A percentile compares a stretch with the other conserved stretches of the same genome.
Evolutionary conservation across 768 basidiomycete species (phyloP).

Genomic region (Termitomyces eurrhizus): DNA sequence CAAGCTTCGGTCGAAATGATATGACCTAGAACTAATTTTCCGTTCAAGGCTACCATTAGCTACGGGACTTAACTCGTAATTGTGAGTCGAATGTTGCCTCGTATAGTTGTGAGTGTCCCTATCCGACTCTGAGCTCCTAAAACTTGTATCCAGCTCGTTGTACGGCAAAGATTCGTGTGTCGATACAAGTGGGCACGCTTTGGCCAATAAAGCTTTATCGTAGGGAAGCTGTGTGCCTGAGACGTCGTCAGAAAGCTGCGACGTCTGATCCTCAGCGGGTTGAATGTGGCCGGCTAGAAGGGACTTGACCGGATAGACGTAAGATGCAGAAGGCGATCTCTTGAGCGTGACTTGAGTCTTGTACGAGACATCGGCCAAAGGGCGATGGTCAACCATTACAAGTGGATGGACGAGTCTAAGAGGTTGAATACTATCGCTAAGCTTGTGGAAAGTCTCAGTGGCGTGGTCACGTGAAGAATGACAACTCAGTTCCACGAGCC

Average conservation of each 20-base stretch:
- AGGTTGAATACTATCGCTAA: not conserved
- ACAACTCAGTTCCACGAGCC: not conserved
- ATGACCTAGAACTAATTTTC: not conserved
- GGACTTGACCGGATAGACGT: constrained; percentile 38
- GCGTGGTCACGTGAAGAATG: constrained; percentile 6
- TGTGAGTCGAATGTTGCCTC: not conserved
- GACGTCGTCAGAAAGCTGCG: not conserved
- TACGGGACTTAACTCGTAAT: not conserved
- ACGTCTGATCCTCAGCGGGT: constrained; percentile 20
- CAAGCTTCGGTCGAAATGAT: constrained; percentile 3
- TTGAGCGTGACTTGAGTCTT: not conserved
- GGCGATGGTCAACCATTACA: not conserved
- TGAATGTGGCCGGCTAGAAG: constrained; percentile 33
- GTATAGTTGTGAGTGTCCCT: not conserved
- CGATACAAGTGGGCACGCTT: not conserved
- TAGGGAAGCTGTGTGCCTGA: not conserved
- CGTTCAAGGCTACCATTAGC: not conserved
- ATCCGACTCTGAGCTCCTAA: constrained; percentile 8
- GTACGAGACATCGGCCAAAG: not conserved
- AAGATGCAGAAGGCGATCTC: constrained; percentile 19
- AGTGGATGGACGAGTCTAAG: not conserved
- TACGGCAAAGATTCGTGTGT: not conserved
- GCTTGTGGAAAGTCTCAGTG: constrained; percentile 6
- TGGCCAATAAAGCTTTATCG: not conserved
- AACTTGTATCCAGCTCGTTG: constrained; percentile 3